phyloP scores from a whole-genome alignment of 768 basidiomycete species.

The Zangia roseola region DNA sequence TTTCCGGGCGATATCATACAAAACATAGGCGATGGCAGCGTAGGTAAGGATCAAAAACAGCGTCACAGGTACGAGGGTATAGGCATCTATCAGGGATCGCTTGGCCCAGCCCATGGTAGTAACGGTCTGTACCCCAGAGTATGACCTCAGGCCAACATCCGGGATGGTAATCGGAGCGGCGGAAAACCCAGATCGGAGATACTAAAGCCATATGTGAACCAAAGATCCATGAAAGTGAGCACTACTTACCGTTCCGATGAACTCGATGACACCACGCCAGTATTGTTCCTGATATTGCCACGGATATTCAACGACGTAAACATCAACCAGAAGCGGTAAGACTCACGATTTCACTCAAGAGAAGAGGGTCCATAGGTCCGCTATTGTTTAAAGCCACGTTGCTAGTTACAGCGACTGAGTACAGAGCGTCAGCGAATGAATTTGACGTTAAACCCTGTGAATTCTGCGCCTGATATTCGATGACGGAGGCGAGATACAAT shows the following conservation, averaged over 20 bases:
- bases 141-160: too few relatives aligned
- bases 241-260: not conserved
- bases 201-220: not conserved
- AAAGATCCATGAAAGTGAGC: too few relatives aligned
- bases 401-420: constrained; percentile 3
- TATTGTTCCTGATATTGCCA: not conserved
- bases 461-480: constrained; percentile 4
- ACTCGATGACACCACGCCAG: constrained; percentile 3
- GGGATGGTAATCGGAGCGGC: too few relatives aligned
- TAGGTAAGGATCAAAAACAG: not conserved
- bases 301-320: too few relatives aligned
- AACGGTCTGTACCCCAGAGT: not conserved
- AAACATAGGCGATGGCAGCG: not conserved
- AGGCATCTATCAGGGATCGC: not conserved
- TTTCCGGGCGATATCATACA: not conserved
- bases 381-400: not conserved
- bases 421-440: constrained; percentile 19
- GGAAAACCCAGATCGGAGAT: not conserved
- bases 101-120: constrained; percentile 4
- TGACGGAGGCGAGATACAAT: not conserved
- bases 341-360: not conserved
- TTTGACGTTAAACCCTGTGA: constrained; percentile 16
- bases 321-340: not conserved
- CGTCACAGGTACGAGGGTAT: constrained; percentile 3
- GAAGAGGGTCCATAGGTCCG: too few relatives aligned